Base-by-base conservation (phyloP, 2,329 filamentous ascomycete species). In the Alternaria sp. region DNA sequence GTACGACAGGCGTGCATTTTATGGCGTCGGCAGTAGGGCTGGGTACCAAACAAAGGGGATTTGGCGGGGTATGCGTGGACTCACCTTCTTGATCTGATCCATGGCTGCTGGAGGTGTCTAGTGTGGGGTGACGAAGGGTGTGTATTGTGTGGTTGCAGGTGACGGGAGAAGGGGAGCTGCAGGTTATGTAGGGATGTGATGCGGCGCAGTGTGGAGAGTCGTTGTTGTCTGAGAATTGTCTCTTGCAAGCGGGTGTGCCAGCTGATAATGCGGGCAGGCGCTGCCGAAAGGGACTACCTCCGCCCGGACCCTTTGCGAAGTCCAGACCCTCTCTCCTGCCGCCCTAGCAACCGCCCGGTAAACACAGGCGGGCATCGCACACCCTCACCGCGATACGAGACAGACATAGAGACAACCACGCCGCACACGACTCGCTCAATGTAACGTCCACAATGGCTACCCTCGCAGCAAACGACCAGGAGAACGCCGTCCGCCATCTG, bases 61-160 rank as follows among this genome's bases (percentile, higher is more conserved):
- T 71, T 68, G 73, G 73, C 70, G 75, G 76, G 74, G 77, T 74
- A 75, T 60, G 60, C 42, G 55, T 72, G 68, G 74, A 85, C 89
- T 84, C 81, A 93, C 91, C 86, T 93, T 89, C 88, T 92, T 93
- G 80, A 95, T 93, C 81, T 90, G 90, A 81, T 95, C 91, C 91
- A 94, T 94, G 76, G 65, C 63, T 58, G 69, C 58, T 60, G 65
- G 62, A 24, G 26, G 56, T 44, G 52, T 54, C 63, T 54, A 51
- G 40, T 46, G 44, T 51, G 48, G 41, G 39, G 29, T 40, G 24
- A 14, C 13, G 36, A 37, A 46, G 46, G 31, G 46, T 56, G 52
- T 29, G 48, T 36, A 52, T 56, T 7, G 49, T 26, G 56, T 56
- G n/a, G 48, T 33, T 56, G 51, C 28, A 58, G 54, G 48, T 36